phyloP scores from a whole-genome alignment of 2,329 filamentous ascomycete genomes.

The Talaromyces pinophilus region DNA sequence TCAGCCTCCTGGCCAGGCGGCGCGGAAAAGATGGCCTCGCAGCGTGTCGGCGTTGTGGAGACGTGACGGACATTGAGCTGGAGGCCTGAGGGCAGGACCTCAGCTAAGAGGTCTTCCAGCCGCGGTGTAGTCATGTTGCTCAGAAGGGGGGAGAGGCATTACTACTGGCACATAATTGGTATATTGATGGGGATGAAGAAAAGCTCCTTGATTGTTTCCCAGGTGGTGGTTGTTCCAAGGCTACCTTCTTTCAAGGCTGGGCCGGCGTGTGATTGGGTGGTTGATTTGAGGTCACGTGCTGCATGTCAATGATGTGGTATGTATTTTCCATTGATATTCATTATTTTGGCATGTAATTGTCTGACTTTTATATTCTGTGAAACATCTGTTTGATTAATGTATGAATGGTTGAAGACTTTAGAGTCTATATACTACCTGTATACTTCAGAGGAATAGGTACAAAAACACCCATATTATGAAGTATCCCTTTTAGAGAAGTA shows the following conservation, averaged over 20 bases:
- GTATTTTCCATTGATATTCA: background rate
- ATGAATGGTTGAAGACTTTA: too few species aligned
- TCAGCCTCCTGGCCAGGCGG: slow-evolving; percentile 71
- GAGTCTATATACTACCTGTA: too few species aligned
- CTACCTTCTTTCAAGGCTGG: background rate
- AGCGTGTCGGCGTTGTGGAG: slow-evolving; percentile 76
- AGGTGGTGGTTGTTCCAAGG: background rate
- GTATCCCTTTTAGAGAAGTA: too few species aligned
- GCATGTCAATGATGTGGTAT: background rate
- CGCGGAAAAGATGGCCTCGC: slow-evolving; percentile 75
- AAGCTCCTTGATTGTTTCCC: background rate
- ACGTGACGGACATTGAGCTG: slow-evolving; percentile 78
- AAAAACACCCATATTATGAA: too few species aligned
- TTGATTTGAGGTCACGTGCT: slow-evolving; percentile 1
- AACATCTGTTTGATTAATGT: too few species aligned
- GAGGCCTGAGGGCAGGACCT: slow-evolving; percentile 54
- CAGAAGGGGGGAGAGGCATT: slow-evolving; percentile 2
- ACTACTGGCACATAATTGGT: background rate
- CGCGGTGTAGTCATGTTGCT: slow-evolving; percentile 35
- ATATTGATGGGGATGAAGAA: background rate
- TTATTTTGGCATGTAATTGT: background rate
- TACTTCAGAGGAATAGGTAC: too few species aligned
- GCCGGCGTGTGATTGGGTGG: slow-evolving; percentile 8
- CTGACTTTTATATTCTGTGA: too few species aligned
- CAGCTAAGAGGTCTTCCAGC: slow-evolving; percentile 52